Evolutionary conservation across 179 eudicot species (phyloP), one percentile per base, ranked within the genome.

Genomic region (Gypsophila paniculata): DNA sequence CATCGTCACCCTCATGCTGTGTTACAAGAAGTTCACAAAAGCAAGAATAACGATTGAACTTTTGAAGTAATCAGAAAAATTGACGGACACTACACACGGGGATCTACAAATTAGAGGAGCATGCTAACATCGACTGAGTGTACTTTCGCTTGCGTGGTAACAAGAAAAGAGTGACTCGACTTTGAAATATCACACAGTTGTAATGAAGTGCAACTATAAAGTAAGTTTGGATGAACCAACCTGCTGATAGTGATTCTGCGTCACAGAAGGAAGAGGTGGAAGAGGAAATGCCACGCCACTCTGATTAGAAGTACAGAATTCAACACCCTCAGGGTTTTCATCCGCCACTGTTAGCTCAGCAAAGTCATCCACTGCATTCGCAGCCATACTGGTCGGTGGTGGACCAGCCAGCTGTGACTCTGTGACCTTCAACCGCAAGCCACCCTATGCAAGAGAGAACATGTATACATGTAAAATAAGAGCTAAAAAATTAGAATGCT

Each of bases 371-470:
- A 61, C 69, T 23, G 88, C 88, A 83, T 87, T 85, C 75, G 96
- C 94, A 78, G 96, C 96, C 85, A 90, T 87, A 81, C 96, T 83
- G 65, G 92, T 92, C 29, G 88, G 80, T 70, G 97, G 93, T 46
- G 78, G 74, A 63, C 64, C 77, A 70, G 61, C 44, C 12, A 67
- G 62, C 72, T 71, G 79, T 12, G 74, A 65, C 32, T 87, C 89
- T 29, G 73, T 36, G 65, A n/a, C 74, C 77, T 82, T 84, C 26
- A 52, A 48, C 86, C 82, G 88, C 49, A 36, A 42, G 53, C 13
- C 48, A 67, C 9, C 53, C 68, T 63, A 36, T 25, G 32, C 12
- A 44, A 15, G 25, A 25, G 32, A 63, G 52, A 14, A 66, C 15
- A 66, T n/a, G n/a, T 22, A 66, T 22, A 66, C 29, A 21, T n/a